Conservation (phyloP, 2,329 filamentous ascomycete genomes). For the Diaporthe velutina region DNA sequence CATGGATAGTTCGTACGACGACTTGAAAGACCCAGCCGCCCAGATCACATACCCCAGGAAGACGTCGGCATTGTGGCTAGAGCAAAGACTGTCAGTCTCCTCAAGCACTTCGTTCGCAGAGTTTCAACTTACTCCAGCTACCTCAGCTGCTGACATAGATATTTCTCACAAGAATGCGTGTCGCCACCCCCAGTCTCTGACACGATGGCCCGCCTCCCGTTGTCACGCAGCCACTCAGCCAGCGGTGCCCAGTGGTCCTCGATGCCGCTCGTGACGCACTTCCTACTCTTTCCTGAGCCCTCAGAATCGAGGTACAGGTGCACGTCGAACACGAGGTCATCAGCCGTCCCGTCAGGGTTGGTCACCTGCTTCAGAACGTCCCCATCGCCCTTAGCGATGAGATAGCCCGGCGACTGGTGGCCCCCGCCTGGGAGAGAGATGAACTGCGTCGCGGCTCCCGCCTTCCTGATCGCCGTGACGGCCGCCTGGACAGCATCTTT, state of each 20-base stretch:
- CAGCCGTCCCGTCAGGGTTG: conserved; percentile 69
- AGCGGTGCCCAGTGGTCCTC: conserved; percentile 48
- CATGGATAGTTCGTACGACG: conserved; percentile 17
- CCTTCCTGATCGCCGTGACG: conserved; percentile 73
- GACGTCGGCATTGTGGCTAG: conserved; percentile 1
- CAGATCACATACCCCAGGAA: conserved; percentile 24
- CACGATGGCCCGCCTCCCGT: conserved; percentile 49
- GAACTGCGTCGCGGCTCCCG: conserved; percentile 70
- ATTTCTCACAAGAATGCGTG: conserved; percentile 48
- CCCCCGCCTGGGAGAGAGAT: conserved; percentile 74
- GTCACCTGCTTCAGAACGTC: conserved; percentile 63
- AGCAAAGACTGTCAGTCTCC: background rate
- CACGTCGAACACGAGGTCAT: conserved; percentile 68
- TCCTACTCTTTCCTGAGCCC: conserved; percentile 63
- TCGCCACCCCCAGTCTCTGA: conserved; percentile 54
- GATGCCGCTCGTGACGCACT: conserved; percentile 64
- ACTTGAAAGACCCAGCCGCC: conserved; percentile 22
- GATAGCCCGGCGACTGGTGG: conserved; percentile 57
- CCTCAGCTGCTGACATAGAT: conserved; percentile 48
- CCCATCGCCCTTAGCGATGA: conserved; percentile 59
- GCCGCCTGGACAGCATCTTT: conserved; percentile 69
- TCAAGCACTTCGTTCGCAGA: no score
- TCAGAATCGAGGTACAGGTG: conserved; percentile 73
- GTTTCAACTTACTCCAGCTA: conserved; percentile 43
- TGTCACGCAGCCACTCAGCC: conserved; percentile 50